Conservation (phyloP, 345 rosid species). For the Stellera chamaejasme region DNA sequence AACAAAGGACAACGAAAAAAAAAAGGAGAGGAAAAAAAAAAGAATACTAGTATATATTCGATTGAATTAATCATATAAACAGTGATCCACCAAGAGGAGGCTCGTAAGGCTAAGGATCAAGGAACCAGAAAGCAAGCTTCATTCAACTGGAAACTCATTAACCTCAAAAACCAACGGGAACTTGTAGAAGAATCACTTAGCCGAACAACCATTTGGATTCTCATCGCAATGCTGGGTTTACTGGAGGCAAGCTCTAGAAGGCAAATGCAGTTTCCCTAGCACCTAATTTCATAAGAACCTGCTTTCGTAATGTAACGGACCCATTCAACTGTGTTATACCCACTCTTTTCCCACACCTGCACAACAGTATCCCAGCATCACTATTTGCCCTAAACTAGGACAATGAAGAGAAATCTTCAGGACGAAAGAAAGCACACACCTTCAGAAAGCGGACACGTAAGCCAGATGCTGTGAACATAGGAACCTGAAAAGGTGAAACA, state of each 20-base stretch:
- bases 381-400: not conserved
- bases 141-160: slow-evolving; percentile 8
- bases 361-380: slow-evolving; percentile 1
- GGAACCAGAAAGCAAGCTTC: slow-evolving; percentile 9
- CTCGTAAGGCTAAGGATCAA: slow-evolving; percentile 7
- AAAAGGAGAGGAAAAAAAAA: no score
- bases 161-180: slow-evolving; percentile 7
- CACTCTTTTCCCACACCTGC: slow-evolving; percentile 99
- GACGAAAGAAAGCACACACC: slow-evolving; percentile 28
- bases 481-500: slow-evolving; percentile 48
- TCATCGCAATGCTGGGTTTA: slow-evolving; percentile 1
- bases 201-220: slow-evolving; percentile 2
- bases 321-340: slow-evolving; percentile 98
- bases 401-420: not conserved
- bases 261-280: slow-evolving; percentile 33
- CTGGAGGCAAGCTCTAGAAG: not conserved
- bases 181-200: slow-evolving; percentile 3
- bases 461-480: slow-evolving; percentile 99
- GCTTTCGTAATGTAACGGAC: slow-evolving; percentile 96
- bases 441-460: slow-evolving; percentile 94
- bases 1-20: no score
- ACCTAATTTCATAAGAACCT: slow-evolving; percentile 95
- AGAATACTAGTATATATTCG: slow-evolving; percentile 11
- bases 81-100: slow-evolving; percentile 4
- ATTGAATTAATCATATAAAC: slow-evolving; percentile 19